Conservation (phyloP, 495 filamentous ascomycete genomes). For the Astrocystis sublimbata region DNA sequence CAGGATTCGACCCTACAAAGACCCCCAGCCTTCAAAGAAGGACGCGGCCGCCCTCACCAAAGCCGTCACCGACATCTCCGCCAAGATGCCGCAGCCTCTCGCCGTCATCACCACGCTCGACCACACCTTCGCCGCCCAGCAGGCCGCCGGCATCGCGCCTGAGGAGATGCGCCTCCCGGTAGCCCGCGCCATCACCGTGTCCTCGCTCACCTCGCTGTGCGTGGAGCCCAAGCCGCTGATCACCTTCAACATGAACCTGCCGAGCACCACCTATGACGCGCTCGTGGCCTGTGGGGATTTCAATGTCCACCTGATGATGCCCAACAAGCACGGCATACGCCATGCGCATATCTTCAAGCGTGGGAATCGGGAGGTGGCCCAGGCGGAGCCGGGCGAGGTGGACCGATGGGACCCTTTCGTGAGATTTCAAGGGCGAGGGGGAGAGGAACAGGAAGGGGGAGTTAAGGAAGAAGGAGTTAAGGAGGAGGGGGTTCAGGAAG, state of each 20-base stretch:
- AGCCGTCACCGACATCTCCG: conserved; percentile 64
- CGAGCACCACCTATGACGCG: conserved; percentile 70
- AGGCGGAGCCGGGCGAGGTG: background rate
- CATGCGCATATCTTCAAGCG: conserved; percentile 47
- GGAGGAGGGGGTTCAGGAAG: no score
- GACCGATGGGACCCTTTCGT: no score
- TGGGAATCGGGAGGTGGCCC: conserved; percentile 15
- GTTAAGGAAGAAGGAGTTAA: no score
- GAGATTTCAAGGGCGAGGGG: no score
- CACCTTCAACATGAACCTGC: conserved; percentile 75
- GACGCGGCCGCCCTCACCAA: conserved; percentile 30
- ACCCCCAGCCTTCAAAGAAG: conserved; percentile 15
- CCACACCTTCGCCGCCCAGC: conserved; percentile 21
- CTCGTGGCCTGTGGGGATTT: conserved; percentile 48
- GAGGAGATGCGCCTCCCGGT: conserved; percentile 19
- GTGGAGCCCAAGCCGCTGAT: conserved; percentile 66
- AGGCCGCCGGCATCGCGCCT: conserved; percentile 30
- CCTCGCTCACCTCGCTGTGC: conserved; percentile 77
- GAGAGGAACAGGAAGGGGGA: no score
- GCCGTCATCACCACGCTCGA: conserved; percentile 65
- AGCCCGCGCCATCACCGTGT: conserved; percentile 71
- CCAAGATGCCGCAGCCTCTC: conserved; percentile 69
- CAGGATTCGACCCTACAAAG: conserved; percentile 12
- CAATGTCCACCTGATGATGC: conserved; percentile 51
- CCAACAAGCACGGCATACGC: conserved; percentile 40